These are phyloP conservation scores for Penicillium macrosclerotiorum DNA, from an alignment of 495 filamentous ascomycete species.

Conservation along the genomic window DNA sequence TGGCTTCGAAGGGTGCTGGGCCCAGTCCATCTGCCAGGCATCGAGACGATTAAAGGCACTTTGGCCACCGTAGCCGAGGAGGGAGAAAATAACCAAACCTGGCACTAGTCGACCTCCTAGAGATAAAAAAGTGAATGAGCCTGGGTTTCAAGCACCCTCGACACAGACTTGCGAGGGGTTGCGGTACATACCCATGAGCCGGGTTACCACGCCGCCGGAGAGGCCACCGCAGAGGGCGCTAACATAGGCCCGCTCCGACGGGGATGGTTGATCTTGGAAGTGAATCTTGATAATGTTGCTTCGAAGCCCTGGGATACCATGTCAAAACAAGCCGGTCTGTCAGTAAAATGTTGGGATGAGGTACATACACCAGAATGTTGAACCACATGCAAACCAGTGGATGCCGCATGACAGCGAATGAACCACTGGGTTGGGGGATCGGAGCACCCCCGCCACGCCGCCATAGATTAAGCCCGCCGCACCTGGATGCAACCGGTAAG, in stretches of 20 bases:
- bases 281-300: conserved; percentile 41
- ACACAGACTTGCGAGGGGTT: background rate
- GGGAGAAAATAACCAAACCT: conserved; percentile 60
- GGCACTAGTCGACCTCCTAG: conserved; percentile 53
- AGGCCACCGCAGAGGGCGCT: conserved; percentile 68
- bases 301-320: conserved; percentile 33
- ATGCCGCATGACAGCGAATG: conserved; percentile 70
- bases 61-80: conserved; percentile 62
- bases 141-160: background rate
- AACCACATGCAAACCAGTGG: conserved; percentile 78
- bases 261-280: conserved; percentile 47
- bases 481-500: conserved; percentile 43
- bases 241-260: conserved; percentile 56
- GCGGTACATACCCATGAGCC: conserved; percentile 57
- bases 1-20: conserved; percentile 35
- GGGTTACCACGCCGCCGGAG: conserved; percentile 61
- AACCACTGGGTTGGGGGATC: conserved; percentile 61
- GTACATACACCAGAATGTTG: conserved; percentile 70
- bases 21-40: conserved; percentile 40
- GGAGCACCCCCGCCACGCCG: conserved; percentile 63
- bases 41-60: conserved; percentile 55
- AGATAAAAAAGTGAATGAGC: background rate
- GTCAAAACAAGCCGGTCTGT: conserved; percentile 4
- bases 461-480: conserved; percentile 69
- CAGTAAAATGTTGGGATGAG: conserved; percentile 1